phyloP scores from a whole-genome alignment of 83 land plant species.

The Diphasiastrum complanatum region DNA sequence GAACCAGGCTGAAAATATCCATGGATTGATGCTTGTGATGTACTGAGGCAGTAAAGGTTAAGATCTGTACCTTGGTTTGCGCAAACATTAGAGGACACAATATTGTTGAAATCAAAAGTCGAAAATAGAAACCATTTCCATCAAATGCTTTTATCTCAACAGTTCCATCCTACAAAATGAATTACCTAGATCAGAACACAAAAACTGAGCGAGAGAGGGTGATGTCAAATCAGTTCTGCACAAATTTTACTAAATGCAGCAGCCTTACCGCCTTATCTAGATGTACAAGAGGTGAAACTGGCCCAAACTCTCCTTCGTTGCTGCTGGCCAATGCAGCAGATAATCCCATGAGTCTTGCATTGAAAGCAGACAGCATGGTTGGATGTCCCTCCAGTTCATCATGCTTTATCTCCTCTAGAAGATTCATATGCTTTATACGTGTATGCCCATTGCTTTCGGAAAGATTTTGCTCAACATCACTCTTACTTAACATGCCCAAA shows the following conservation, averaged over 20 bases:
- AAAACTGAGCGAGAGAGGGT: too few species aligned
- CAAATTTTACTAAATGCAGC: background rate
- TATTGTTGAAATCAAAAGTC: slow-evolving; percentile 59
- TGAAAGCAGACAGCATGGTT: slow-evolving; percentile 58
- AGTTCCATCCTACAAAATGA: slow-evolving; percentile 68
- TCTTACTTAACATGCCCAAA: background rate
- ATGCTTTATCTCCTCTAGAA: slow-evolving; percentile 51
- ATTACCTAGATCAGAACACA: too few species aligned
- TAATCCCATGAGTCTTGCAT: slow-evolving; percentile 53
- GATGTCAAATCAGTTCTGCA: background rate
- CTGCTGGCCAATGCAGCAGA: slow-evolving; percentile 42
- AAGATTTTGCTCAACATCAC: background rate
- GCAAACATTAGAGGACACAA: slow-evolving; percentile 66
- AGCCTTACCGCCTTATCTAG: slow-evolving; percentile 67
- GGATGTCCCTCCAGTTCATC: slow-evolving; percentile 59
- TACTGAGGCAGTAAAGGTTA: too few species aligned
- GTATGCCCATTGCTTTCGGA: slow-evolving; percentile 10
- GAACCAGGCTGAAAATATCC: background rate
- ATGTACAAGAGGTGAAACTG: slow-evolving; percentile 56
- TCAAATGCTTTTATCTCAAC: slow-evolving; percentile 68
- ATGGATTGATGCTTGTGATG: too few species aligned
- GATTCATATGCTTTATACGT: slow-evolving; percentile 23
- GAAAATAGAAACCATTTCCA: slow-evolving; percentile 39
- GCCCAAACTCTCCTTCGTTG: slow-evolving; percentile 41
- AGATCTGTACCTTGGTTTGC: slow-evolving; percentile 79